These are phyloP conservation scores for Arthrobotrys megalospora DNA, from an alignment of 2,329 filamentous ascomycete genomes.

Conservation along the genomic window DNA sequence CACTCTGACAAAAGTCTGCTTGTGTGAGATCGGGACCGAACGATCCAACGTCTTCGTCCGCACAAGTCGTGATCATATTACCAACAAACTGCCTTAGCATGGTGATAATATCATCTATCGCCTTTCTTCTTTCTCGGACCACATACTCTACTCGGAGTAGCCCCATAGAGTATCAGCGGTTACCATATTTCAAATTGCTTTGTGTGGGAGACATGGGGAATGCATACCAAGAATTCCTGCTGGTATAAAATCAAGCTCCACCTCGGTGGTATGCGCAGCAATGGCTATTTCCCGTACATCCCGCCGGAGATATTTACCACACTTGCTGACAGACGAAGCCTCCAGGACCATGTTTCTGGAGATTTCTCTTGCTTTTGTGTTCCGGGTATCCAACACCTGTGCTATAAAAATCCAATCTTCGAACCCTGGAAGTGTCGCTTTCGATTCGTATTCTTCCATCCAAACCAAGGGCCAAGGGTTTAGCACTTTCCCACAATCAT, in stretches of 20 bases:
- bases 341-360: slow-evolving; percentile 16
- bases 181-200: background rate
- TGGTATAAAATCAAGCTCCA: slow-evolving; percentile 17
- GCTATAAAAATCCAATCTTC: slow-evolving; percentile 34
- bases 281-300: background rate
- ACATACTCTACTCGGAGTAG: slow-evolving; percentile 14
- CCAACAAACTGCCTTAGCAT: slow-evolving; percentile 29
- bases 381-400: background rate
- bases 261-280: background rate
- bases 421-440: background rate
- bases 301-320: slow-evolving; percentile 24
- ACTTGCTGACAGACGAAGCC: slow-evolving; percentile 16
- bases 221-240: slow-evolving; percentile 14
- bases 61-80: background rate
- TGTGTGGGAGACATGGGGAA: background rate
- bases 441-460: slow-evolving; percentile 19
- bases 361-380: slow-evolving; percentile 11
- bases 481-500: slow-evolving; percentile 6
- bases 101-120: background rate
- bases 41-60: background rate
- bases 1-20: background rate
- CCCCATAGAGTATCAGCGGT: background rate
- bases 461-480: slow-evolving; percentile 25
- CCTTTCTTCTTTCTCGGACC: slow-evolving; percentile 8
- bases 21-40: background rate